A percentile compares a stretch with the other conserved stretches of the same genome.
Evolutionary conservation across 805 yeast genomes (phyloP).

Genomic region (Saturnispora besseyi): DNA sequence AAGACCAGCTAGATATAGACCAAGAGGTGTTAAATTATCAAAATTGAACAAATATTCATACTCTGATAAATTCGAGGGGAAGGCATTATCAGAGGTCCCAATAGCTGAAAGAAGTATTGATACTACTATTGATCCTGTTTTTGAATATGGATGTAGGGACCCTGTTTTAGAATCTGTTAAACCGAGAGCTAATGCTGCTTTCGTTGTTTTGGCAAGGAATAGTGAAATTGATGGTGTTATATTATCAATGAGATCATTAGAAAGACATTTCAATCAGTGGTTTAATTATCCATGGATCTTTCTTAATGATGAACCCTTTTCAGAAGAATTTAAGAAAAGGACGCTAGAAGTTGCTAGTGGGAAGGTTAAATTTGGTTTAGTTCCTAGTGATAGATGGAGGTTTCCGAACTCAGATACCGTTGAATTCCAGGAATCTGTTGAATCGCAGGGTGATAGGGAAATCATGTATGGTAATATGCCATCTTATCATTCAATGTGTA

Average conservation of each 20-base stretch:
- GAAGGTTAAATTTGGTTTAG: slow-evolving; percentile 60
- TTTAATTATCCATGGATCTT: slow-evolving; percentile 89
- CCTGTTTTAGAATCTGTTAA: slow-evolving; percentile 13
- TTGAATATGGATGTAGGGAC: slow-evolving; percentile 28
- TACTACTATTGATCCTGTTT: slow-evolving; percentile 24
- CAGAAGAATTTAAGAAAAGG: slow-evolving; percentile 47
- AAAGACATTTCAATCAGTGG: slow-evolving; percentile 89
- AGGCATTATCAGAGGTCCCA: slow-evolving; percentile 3
- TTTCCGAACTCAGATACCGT: slow-evolving; percentile 39
- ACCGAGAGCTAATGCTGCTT: slow-evolving; percentile 67
- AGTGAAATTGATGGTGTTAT: slow-evolving; percentile 71
- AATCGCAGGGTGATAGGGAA: slow-evolving; percentile 72
- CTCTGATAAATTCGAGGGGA: not conserved
- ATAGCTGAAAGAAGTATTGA: slow-evolving; percentile 17
- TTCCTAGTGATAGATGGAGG: slow-evolving; percentile 58
- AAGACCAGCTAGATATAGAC: not conserved
- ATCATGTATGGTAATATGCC: slow-evolving; percentile 77
- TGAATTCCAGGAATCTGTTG: slow-evolving; percentile 47
- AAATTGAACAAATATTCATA: slow-evolving; percentile 1
- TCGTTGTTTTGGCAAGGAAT: slow-evolving; percentile 78
- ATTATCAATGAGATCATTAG: slow-evolving; percentile 63
- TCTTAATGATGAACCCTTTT: slow-evolving; percentile 71
- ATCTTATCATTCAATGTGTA: slow-evolving; percentile 90
- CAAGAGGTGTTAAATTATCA: not conserved
- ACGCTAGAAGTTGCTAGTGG: slow-evolving; percentile 49